A percentile compares a stretch with the other conserved stretches of the same genome.
These are phyloP conservation scores for Aureobasidium sp. DNA, from an alignment of 2,329 filamentous ascomycete species.

Conservation along the genomic window DNA sequence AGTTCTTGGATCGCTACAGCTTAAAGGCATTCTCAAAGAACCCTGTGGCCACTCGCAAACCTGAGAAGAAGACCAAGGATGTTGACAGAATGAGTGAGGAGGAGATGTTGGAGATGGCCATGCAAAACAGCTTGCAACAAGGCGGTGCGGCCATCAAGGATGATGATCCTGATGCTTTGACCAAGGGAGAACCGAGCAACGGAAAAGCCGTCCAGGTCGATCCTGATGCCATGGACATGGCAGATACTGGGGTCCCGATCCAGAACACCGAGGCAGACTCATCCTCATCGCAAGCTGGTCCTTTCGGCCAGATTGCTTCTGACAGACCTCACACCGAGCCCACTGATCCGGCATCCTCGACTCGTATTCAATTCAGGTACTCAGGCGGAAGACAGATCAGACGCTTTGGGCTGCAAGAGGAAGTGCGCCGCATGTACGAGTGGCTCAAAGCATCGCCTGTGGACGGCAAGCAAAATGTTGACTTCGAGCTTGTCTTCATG, in stretches of 20 bases:
- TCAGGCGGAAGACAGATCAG: slow-evolving; percentile 78
- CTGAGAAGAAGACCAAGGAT: slow-evolving; percentile 58
- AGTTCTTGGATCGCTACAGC: slow-evolving; percentile 96
- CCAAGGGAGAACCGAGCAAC: slow-evolving; percentile 50
- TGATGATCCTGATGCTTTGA: slow-evolving; percentile 81
- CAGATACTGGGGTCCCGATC: slow-evolving; percentile 22
- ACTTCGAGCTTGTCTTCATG: slow-evolving; percentile 85
- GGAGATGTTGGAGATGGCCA: slow-evolving; percentile 90
- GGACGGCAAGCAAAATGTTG: slow-evolving; percentile 67
- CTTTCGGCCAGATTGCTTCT: slow-evolving; percentile 66
- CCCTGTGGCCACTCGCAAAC: slow-evolving; percentile 73
- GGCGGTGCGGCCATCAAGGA: slow-evolving; percentile 45
- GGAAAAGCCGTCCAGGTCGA: slow-evolving; percentile 50
- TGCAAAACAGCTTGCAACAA: slow-evolving; percentile 70
- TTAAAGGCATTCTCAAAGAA: slow-evolving; percentile 84
- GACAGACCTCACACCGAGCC: slow-evolving; percentile 73
- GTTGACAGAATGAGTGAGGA: slow-evolving; percentile 91
- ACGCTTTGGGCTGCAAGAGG: slow-evolving; percentile 70
- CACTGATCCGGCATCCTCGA: slow-evolving; percentile 62
- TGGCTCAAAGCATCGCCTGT: slow-evolving; percentile 89
- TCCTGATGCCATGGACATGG: slow-evolving; percentile 26
- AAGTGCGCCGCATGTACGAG: slow-evolving; percentile 80
- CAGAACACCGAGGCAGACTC: slow-evolving; percentile 24
- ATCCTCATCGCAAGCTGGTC: slow-evolving; percentile 31
- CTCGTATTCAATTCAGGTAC: slow-evolving; percentile 87